Evolutionary conservation across 306 rosid species (phyloP), one percentile per base, ranked within the genome.

Genomic region (Begonia masoniana): DNA sequence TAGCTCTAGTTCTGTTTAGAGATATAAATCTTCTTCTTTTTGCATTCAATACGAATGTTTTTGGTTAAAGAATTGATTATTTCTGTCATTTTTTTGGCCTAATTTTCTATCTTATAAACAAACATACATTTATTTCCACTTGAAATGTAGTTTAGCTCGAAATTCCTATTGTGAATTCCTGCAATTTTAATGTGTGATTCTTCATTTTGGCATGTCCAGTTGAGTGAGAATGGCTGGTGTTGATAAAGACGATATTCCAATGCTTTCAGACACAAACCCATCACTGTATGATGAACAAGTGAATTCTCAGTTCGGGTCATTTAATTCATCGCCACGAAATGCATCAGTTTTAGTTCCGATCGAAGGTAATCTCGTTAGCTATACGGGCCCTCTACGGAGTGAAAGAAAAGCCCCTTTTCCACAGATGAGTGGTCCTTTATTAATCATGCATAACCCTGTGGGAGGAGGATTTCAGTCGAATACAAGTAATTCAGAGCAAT

Each of bases 301-400:
- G 48, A 63, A 57, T 56, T 71, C 78, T 31, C 70, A 58, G 13
- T 69, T 58, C 13, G 77, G 42, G 58, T 78, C 69, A 60, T 67
- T 47, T 55, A 49, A 63, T 31, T 63, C 73, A 6, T 60, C 74
- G 60, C 60, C 81, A 43, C 69, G 75, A 58, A 88, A 88, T 63
- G 86, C 83, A 12, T 81, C 94, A 12, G 56, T 81, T 39, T 79
- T 83, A 47, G 74, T 76, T 67, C 78, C 82, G 7, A 71, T 62
- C 62, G 75, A 75, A 56, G 48, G 78, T 59, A 79, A 47, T 68
- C 75, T 71, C 62, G 77, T 76, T 54, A 86, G 91, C 41, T 79
- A 75, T 70, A 81, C 91, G 15, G 94, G 96, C 76, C 96, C 94
- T 10, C 68, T 88, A 2, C 67, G 78, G 17, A 78, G 62, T 41